Conservation (phyloP, 768 basidiomycete species). For the Dioszegia crocea region DNA sequence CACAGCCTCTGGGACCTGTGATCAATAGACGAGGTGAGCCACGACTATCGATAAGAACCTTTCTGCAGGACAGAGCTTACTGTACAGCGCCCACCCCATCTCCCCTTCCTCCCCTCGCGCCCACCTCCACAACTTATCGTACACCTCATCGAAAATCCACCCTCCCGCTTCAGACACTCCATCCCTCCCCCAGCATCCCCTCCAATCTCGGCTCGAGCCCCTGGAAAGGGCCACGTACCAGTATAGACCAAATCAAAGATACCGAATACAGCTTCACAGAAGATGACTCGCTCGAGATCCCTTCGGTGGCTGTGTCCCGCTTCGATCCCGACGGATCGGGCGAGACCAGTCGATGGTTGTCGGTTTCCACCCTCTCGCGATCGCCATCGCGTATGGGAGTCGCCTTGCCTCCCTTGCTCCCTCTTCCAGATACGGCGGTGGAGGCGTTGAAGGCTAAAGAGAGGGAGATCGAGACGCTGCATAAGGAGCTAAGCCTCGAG, state of each 20-base stretch:
- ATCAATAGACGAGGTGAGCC: no score
- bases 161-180: background rate
- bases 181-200: background rate
- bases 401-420: background rate
- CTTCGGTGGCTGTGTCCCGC: background rate
- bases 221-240: slow-evolving; percentile 2
- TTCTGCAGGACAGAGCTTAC: background rate
- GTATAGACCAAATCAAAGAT: slow-evolving; percentile 8
- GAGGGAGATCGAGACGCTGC: background rate
- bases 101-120: background rate
- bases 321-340: background rate
- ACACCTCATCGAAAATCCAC: background rate
- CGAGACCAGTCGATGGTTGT: background rate
- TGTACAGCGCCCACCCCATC: background rate
- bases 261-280: slow-evolving; percentile 9
- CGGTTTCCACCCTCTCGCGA: background rate
- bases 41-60: no score
- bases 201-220: background rate
- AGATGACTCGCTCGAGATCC: background rate
- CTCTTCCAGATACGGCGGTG: background rate
- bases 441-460: slow-evolving; percentile 3
- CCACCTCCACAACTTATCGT: background rate
- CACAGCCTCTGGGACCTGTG: no score
- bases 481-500: slow-evolving; percentile 1
- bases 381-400: background rate